A percentile compares a stretch with the other conserved stretches of the same genome.
phyloP scores from a whole-genome alignment of 331 rosid species.

The Quercus tomentella region DNA sequence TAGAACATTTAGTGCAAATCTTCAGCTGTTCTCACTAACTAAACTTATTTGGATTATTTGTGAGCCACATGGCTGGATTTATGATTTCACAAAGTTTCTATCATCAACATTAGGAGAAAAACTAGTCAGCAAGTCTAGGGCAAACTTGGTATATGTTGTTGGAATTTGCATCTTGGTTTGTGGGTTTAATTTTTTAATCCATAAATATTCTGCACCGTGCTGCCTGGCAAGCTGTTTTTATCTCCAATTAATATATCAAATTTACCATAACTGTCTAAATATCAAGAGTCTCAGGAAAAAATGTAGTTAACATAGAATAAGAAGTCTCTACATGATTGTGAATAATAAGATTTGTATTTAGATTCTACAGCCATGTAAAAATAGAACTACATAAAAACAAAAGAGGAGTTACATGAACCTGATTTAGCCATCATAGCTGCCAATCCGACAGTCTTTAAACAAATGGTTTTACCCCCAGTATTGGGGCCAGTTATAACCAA shows the following conservation, averaged over 20 bases:
- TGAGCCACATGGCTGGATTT: conserved; percentile 2
- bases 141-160: not conserved
- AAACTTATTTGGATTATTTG: conserved; percentile 10
- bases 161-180: not conserved
- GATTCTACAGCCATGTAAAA: not conserved
- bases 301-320: not conserved
- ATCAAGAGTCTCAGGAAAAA: not conserved
- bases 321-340: not conserved
- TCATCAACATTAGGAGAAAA: not conserved
- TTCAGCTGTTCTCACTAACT: not conserved
- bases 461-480: conserved; percentile 94
- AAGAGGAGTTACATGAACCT: conserved; percentile 43
- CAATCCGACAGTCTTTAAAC: conserved; percentile 87
- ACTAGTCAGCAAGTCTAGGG: not conserved
- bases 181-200: not conserved
- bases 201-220: not conserved
- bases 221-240: not conserved
- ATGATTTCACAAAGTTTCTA: not conserved
- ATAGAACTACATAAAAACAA: not conserved
- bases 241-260: not conserved
- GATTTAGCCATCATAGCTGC: conserved; percentile 98
- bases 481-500: conserved; percentile 93
- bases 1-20: not conserved
- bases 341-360: not conserved
- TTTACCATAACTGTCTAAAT: not conserved